Evolutionary conservation across 768 basidiomycete species (phyloP).

Genomic region (Rhodotorula diobovata): DNA sequence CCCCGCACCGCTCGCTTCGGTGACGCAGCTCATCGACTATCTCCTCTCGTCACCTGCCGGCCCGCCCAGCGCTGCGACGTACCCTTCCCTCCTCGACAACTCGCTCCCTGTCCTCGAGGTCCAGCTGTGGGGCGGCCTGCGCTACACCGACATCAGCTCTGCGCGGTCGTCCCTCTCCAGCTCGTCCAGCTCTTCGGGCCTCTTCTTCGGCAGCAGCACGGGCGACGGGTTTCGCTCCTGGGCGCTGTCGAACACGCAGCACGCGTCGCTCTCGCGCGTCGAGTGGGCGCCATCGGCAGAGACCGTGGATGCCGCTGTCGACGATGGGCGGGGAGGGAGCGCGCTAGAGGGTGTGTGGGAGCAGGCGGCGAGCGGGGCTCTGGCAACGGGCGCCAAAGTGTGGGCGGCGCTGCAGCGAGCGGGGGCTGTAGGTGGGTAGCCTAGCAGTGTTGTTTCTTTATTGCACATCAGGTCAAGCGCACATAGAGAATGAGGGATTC

Average conservation of each 20-base stretch:
- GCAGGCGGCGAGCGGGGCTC: not conserved
- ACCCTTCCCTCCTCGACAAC: not conserved
- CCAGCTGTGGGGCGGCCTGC: slow-evolving; percentile 19
- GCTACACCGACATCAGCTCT: not conserved
- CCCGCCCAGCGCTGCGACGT: not conserved
- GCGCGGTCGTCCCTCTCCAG: not conserved
- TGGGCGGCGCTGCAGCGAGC: slow-evolving; percentile 1
- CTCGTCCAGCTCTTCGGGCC: not conserved
- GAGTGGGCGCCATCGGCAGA: slow-evolving; percentile 1
- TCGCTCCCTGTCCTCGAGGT: slow-evolving; percentile 9
- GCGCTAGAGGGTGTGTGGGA: slow-evolving; percentile 16
- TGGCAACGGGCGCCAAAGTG: not conserved
- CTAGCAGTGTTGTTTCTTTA: too few relatives aligned
- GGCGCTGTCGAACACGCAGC: not conserved
- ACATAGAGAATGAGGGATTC: too few relatives aligned
- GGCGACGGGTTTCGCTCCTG: not conserved
- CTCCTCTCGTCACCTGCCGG: slow-evolving; percentile 1
- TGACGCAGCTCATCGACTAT: slow-evolving; percentile 4
- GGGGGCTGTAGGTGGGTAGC: not conserved
- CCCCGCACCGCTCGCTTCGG: not conserved
- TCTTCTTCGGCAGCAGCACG: slow-evolving; percentile 10
- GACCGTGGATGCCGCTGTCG: rapidly evolving
- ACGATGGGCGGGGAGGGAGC: not conserved
- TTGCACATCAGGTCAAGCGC: too few relatives aligned
- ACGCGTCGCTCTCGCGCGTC: not conserved